These are phyloP conservation scores for Kodamaea arcana DNA, from an alignment of 1,139 yeast species.

Conservation along the genomic window DNA sequence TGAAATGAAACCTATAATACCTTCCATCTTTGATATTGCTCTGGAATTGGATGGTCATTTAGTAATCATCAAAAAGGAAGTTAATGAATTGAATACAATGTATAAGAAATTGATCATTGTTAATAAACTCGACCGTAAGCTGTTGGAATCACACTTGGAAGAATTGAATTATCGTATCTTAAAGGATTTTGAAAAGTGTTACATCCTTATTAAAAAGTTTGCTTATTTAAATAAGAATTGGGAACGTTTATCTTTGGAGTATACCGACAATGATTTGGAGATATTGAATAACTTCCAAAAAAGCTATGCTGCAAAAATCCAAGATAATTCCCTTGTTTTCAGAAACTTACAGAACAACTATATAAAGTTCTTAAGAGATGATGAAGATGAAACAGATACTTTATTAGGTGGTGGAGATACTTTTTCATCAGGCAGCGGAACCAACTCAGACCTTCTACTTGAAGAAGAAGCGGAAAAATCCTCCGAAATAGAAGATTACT, in stretches of 20 bases:
- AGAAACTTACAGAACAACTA: slow-evolving; percentile 86
- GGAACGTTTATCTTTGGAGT: slow-evolving; percentile 29
- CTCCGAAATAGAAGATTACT: slow-evolving; percentile 25
- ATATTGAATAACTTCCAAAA: slow-evolving; percentile 80
- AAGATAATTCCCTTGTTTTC: slow-evolving; percentile 69
- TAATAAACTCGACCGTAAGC: slow-evolving; percentile 73
- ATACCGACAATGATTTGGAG: slow-evolving; percentile 48
- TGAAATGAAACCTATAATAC: slow-evolving; percentile 60
- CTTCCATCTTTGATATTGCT: slow-evolving; percentile 71
- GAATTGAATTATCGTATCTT: slow-evolving; percentile 71
- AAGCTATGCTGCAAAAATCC: slow-evolving; percentile 80
- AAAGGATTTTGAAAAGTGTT: slow-evolving; percentile 69
- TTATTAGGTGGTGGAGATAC: slow-evolving; percentile 14
- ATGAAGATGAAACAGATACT: slow-evolving; percentile 49
- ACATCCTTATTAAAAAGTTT: slow-evolving; percentile 66
- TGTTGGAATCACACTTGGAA: slow-evolving; percentile 70
- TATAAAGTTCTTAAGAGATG: slow-evolving; percentile 69
- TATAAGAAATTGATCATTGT: slow-evolving; percentile 84
- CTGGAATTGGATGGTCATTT: slow-evolving; percentile 66
- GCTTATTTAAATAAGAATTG: slow-evolving; percentile 46
- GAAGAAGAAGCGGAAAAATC: slow-evolving; percentile 41
- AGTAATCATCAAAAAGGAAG: slow-evolving; percentile 42
- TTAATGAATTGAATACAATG: slow-evolving; percentile 56
- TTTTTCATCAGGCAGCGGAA: too few species aligned
- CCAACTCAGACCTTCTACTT: slow-evolving; percentile 17